Base-by-base conservation (phyloP, 2,329 filamentous ascomycete species). In the Didymella exigua region DNA sequence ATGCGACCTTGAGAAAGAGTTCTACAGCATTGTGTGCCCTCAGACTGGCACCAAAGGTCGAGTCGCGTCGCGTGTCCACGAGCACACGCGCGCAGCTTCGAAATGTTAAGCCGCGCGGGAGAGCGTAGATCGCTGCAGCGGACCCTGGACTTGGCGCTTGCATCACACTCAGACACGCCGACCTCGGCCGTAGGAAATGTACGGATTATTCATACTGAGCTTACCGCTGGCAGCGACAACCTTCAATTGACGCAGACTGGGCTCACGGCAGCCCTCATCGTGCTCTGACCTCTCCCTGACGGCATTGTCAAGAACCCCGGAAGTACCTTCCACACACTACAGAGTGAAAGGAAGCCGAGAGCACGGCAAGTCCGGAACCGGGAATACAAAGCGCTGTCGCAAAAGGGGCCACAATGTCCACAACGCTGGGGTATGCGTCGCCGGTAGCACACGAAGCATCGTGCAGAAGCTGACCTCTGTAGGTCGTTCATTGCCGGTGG, bases 401-500 rank as follows among this genome's bases (percentile, higher is more conserved):
- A 59, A 58, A 56, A 49, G 45, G 58, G 29, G 40, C 38, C 43
- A 57, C 46, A 34, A 81, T 81, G 79, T 77, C 78, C 42, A 81
- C 79, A 50, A 81, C 78, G n/a, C 68, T 77, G 41, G 79, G 79
- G 76, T 77, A 73, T 41, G 70, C 46, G 30, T 56, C 38, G 26
- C 21, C 14, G 3, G 13, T 4, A 13, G 19, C 16, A 5, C 26
- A 0, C 14, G n/a, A 14, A 6, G 2, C 4, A 10, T 9, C 26
- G 5, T 9, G 3, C 34, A 36, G 46, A 59, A 30, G 60, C 52
- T 41, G 23, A 31, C 24, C 6, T n/a, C 3, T 18, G 6, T 47
- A 86, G 93, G 65, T 91, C 92, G 59, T 99, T 99, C 81, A 86
- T 98, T 70, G 93, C 95, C 53, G 95, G 95, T 74, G 95, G 95